These are phyloP conservation scores for Populus davidiana DNA, from an alignment of 345 rosid genomes.

Conservation along the genomic window DNA sequence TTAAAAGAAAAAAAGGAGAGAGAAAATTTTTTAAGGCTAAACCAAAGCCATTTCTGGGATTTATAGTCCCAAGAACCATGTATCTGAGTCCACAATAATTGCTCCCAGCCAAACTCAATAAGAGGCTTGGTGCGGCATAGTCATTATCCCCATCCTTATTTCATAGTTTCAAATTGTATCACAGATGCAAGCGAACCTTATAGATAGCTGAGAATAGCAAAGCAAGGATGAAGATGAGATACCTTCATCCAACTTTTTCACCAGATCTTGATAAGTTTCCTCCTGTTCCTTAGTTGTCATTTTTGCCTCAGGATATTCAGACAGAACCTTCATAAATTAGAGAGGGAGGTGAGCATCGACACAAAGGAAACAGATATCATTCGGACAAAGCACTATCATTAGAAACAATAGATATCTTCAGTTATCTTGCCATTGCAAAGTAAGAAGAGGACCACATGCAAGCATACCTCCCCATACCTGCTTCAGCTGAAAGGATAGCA, in stretches of 20 bases:
- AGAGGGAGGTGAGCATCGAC: constrained; percentile 16
- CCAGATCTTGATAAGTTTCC: constrained; percentile 59
- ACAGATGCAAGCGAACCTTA: neutral
- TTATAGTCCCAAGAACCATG: neutral
- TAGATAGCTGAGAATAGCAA: neutral
- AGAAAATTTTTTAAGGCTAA: neutral
- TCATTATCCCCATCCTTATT: neutral
- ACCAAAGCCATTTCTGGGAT: neutral
- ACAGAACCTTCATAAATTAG: constrained; percentile 57
- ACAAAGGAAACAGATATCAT: constrained; percentile 9
- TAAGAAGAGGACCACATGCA: constrained; percentile 19
- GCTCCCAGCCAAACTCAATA: neutral
- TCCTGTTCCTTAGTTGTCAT: constrained; percentile 57
- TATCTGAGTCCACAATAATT: neutral
- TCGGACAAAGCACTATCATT: neutral
- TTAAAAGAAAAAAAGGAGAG: too few relatives aligned
- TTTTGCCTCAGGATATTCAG: constrained; percentile 81
- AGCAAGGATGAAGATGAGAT: constrained; percentile 18
- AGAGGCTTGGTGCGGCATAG: neutral
- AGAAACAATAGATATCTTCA: neutral
- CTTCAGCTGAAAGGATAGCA: constrained; percentile 81
- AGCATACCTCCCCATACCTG: constrained; percentile 93
- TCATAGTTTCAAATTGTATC: neutral
- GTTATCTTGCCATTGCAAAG: constrained; percentile 1
- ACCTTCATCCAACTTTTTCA: constrained; percentile 76